Base-by-base conservation (phyloP, 2,329 filamentous ascomycete species). In the Calonectria honghensis region DNA sequence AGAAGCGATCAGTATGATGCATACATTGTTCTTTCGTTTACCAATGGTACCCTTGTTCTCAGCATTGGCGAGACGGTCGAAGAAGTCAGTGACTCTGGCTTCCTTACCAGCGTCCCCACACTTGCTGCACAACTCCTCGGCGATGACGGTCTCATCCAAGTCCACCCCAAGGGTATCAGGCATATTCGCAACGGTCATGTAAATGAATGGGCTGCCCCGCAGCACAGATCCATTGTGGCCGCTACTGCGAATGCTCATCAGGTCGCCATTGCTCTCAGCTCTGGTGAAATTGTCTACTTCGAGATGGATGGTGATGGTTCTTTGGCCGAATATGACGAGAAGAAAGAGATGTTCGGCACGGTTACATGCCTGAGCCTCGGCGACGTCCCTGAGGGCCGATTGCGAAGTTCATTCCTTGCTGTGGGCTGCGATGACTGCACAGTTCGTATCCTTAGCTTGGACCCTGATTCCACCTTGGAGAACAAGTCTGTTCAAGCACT, bases 381-480 rank as follows among this genome's bases (percentile, higher is more conserved):
- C 3, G 94, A 97, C 68, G 96, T 98, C 18, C 96, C 97, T 0
- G 94, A 97, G 85, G 97, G 97, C 35, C 93, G 96, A 64, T 88
- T 96, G 52, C 91, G 97, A 83, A 98, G 96, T 83, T 95, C 95
- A 1, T 99, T 97, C 86, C 89, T 98, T 68, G 97, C 97, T 54
- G 96, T 99, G 57, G 97, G 97, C 7, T 98, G 96, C 82, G 97
- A 98, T 81, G 97, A 99, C 85, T 96, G 95, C 73, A 98, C 97
- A 0, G 97, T 99, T 68, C 94, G 97, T 68, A 95, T 99, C 68
- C 90, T 98, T 70, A 98, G 96, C 81, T 87, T 98, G 37, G 95
- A 97, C 81, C 95, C 96, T 0, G 96, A 98, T 77, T 94, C 95
- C 3, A 98, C 96, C 0, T 88, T 99, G 14, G 95, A 98, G 84